phyloP scores from a whole-genome alignment of 2,329 filamentous ascomycete genomes.

The Hirsutella thompsonii region DNA sequence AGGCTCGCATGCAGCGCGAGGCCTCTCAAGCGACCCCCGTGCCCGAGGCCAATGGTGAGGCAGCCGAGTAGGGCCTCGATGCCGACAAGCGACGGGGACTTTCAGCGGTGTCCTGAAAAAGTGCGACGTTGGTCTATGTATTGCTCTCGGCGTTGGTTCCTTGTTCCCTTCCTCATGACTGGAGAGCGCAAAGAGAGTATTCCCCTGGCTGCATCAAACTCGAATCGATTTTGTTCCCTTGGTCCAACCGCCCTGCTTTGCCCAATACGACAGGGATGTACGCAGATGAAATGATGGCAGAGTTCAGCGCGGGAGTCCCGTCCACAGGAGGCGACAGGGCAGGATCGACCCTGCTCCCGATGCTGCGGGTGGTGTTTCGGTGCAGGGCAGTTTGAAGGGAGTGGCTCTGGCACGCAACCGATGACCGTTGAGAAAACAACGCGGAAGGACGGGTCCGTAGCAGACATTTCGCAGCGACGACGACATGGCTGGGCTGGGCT shows the following conservation, averaged over 20 bases:
- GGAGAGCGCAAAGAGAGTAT: constrained; percentile 30
- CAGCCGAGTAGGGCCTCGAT: constrained; percentile 30
- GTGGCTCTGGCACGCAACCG: constrained; percentile 7
- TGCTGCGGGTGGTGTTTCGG: constrained; percentile 2
- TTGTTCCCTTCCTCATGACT: constrained; percentile 22
- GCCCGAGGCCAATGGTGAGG: constrained; percentile 41
- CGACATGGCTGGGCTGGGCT: constrained; percentile 1
- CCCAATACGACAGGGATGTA: constrained; percentile 13
- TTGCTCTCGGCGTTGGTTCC: constrained; percentile 36
- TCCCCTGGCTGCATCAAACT: constrained; percentile 26
- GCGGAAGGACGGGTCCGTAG: constrained; percentile 6
- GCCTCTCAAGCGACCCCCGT: constrained; percentile 34
- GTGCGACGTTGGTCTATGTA: constrained; percentile 31
- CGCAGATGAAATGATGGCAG: constrained; percentile 19
- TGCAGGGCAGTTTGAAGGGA: constrained; percentile 1
- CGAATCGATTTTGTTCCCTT: constrained; percentile 15
- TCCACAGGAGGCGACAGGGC: constrained; percentile 2
- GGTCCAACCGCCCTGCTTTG: constrained; percentile 9
- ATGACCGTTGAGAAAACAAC: constrained; percentile 5
- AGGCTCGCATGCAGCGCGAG: constrained; percentile 92
- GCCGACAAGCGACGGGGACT: constrained; percentile 16
- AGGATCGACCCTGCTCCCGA: constrained; percentile 1
- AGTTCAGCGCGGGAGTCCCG: constrained; percentile 10
- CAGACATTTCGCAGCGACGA: constrained; percentile 9
- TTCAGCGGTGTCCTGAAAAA: constrained; percentile 18